A percentile compares a stretch with the other conserved stretches of the same genome.
Evolutionary conservation across 2,329 filamentous ascomycete genomes (phyloP).

Genomic region (Helicocarpus griseus): DNA sequence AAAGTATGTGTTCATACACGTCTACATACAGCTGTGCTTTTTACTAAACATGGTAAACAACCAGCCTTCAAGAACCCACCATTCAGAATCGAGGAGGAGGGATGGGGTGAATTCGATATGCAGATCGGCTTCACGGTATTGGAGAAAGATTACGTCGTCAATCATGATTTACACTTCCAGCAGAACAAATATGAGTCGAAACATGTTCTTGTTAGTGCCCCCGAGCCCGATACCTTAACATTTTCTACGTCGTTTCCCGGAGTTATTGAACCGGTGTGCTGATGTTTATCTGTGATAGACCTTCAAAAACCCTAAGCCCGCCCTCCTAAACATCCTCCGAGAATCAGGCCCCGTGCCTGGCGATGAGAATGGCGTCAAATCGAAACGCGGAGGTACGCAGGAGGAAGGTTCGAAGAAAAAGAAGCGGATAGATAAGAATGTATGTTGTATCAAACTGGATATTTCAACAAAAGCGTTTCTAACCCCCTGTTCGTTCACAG

Average conservation of each 20-base stretch:
- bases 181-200: conserved; percentile 70
- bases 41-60: neutral
- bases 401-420: conserved; percentile 67
- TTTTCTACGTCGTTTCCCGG: conserved; percentile 1
- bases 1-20: conserved; percentile 66
- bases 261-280: neutral
- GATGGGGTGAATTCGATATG: conserved; percentile 99
- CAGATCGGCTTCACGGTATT: conserved; percentile 70
- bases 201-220: conserved; percentile 56
- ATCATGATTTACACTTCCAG: conserved; percentile 88
- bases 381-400: conserved; percentile 48
- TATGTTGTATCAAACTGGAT: conserved; percentile 20
- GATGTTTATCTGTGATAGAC: conserved; percentile 33
- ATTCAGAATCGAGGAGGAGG: conserved; percentile 84
- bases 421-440: conserved; percentile 54
- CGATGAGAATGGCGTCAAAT: conserved; percentile 54
- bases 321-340: conserved; percentile 66
- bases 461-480: neutral
- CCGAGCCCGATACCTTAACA: neutral
- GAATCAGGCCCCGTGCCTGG: conserved; percentile 80
- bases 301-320: conserved; percentile 88
- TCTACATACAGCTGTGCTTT: no score
- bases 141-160: conserved; percentile 75
- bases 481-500: conserved; percentile 18
- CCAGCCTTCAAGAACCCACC: conserved; percentile 72